Evolutionary conservation across 2,329 filamentous ascomycete species (phyloP).

Genomic region (Madurella mycetomatis): DNA sequence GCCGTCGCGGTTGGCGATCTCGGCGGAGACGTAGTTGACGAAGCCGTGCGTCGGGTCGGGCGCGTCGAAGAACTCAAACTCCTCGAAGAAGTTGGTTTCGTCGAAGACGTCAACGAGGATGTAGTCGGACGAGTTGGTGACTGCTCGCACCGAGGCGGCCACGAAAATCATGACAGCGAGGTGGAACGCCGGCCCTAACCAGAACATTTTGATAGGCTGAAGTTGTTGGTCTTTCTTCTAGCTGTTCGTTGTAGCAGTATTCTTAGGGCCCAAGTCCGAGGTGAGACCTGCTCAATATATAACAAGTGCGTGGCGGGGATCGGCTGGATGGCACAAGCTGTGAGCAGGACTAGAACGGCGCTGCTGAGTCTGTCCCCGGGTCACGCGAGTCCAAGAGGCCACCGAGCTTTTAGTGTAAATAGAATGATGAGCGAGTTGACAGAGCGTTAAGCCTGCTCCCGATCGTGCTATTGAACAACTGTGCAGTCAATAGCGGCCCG

Average conservation of each 20-base stretch:
- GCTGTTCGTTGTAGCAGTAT: not conserved
- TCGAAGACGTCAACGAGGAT: constrained; percentile 46
- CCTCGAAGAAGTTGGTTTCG: constrained; percentile 51
- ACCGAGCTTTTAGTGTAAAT: too few relatives aligned
- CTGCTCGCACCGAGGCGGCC: constrained; percentile 1
- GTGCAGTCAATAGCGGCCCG: constrained; percentile 1
- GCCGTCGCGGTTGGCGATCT: constrained; percentile 52
- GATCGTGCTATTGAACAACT: not conserved
- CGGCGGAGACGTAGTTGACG: constrained; percentile 61
- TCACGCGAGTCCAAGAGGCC: too few relatives aligned
- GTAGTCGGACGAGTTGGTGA: constrained; percentile 32
- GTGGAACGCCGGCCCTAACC: not conserved
- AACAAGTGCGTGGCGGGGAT: too few relatives aligned
- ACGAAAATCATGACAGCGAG: constrained; percentile 2
- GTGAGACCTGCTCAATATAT: not conserved
- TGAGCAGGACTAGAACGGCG: too few relatives aligned
- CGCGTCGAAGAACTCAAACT: constrained; percentile 52
- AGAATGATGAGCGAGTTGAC: not conserved
- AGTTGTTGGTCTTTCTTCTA: not conserved
- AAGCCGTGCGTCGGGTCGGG: constrained; percentile 71
- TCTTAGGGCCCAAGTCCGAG: not conserved
- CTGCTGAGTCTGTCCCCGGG: too few relatives aligned
- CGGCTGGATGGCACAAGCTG: too few relatives aligned
- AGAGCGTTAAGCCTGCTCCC: not conserved
- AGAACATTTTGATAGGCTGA: constrained; percentile 3